phyloP scores from a whole-genome alignment of 371 early-diverging fungal species.

The Basidiobolus meristosporus region DNA sequence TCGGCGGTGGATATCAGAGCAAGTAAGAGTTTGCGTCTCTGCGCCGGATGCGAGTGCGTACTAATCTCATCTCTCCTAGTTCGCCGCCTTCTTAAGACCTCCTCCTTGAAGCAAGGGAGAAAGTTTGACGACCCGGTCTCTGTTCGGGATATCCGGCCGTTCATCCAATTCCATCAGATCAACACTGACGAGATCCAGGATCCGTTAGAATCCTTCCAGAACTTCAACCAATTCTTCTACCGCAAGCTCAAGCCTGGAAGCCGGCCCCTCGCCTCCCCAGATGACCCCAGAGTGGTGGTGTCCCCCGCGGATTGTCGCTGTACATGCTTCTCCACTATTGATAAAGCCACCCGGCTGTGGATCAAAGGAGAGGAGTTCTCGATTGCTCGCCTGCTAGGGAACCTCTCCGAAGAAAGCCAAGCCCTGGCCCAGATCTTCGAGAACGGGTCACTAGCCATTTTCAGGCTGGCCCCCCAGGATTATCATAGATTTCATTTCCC shows the following conservation, averaged over 20 bases:
- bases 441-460: slow-evolving; percentile 53
- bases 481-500: slow-evolving; percentile 79
- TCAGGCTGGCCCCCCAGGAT: slow-evolving; percentile 75
- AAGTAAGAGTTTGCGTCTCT: neutral
- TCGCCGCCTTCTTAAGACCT: slow-evolving; percentile 19
- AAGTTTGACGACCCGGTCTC: slow-evolving; percentile 54
- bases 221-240: slow-evolving; percentile 81
- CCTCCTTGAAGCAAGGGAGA: slow-evolving; percentile 55
- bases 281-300: slow-evolving; percentile 41
- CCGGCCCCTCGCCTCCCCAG: slow-evolving; percentile 35
- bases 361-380: slow-evolving; percentile 71
- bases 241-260: slow-evolving; percentile 55
- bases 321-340: slow-evolving; percentile 45
- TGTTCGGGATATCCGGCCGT: slow-evolving; percentile 43
- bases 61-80: slow-evolving; percentile 8
- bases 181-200: slow-evolving; percentile 31
- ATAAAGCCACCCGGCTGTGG: slow-evolving; percentile 59
- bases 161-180: slow-evolving; percentile 58
- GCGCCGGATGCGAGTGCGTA: neutral
- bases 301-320: slow-evolving; percentile 69
- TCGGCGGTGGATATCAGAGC: slow-evolving; percentile 4
- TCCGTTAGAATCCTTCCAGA: slow-evolving; percentile 43
- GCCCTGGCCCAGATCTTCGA: slow-evolving; percentile 22
- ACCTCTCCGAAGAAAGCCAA: neutral
- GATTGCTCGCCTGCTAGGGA: slow-evolving; percentile 29